phyloP scores from a whole-genome alignment of 2,329 filamentous ascomycete genomes.

The Colletotrichum sp. region DNA sequence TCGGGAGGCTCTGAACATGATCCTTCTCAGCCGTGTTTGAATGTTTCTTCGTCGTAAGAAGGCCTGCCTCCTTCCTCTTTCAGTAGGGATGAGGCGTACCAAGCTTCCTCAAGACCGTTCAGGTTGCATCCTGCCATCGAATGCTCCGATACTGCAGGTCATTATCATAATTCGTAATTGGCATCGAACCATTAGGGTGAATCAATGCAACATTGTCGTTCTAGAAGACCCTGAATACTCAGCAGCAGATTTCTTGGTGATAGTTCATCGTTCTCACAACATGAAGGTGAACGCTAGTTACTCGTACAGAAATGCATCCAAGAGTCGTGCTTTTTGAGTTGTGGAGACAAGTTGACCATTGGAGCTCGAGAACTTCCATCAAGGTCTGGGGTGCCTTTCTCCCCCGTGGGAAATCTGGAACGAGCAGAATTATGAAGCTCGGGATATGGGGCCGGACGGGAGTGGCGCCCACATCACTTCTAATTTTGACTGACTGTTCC shows the following conservation, averaged over 20 bases:
- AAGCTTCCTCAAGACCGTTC: not conserved
- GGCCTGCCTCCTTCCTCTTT: not conserved
- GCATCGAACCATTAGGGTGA: not conserved
- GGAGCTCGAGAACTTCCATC: not conserved
- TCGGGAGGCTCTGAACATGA: not conserved
- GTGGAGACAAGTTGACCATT: not conserved
- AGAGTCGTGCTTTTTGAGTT: not conserved
- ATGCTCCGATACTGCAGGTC: not conserved
- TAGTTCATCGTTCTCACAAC: not conserved
- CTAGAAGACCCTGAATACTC: not conserved
- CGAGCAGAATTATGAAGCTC: not conserved
- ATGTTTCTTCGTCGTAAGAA: no score
- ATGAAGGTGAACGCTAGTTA: not conserved
- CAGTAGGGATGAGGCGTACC: not conserved
- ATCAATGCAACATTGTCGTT: not conserved
- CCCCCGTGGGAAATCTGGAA: not conserved
- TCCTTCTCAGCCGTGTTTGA: not conserved
- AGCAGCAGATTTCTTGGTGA: not conserved
- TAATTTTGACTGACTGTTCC: not conserved
- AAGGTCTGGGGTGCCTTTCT: not conserved
- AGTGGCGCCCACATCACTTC: not conserved
- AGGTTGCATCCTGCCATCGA: not conserved
- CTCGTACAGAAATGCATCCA: not conserved
- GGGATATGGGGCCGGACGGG: constrained; percentile 13
- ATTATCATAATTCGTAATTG: not conserved